Evolutionary conservation across 768 basidiomycete genomes (phyloP), one percentile per base, ranked within the genome.

Genomic region (Mycena chlorophos): DNA sequence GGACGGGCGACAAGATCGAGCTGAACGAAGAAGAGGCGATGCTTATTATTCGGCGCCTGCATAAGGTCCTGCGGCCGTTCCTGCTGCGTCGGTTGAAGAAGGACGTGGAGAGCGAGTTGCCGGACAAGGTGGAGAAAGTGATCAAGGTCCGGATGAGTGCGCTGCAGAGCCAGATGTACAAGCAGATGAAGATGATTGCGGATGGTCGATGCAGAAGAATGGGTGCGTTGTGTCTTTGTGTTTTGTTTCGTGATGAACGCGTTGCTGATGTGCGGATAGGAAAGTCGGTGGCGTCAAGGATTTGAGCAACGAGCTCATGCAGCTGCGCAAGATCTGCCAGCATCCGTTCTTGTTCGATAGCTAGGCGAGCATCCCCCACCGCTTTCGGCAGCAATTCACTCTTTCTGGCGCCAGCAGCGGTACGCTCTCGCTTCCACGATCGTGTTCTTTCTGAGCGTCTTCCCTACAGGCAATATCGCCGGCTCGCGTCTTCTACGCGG

Each of bases 151-250:
- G 98, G 77, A 95, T 98, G 95, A 89, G 86, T 68, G 84, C 91
- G 49, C 84, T 98, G 68, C 96, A 97, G 73, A 95, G 93, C 4
- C 94, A 94, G 68, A 98, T 95, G 68, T 99, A 99, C 79, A 98
- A 98, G 80, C 98, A 97, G 70, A 98, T 98, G 89, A 98, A 98
- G 77, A 95, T 96, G 87, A 92, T 92, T 66, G 93, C 94, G 4
- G 85, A 89, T 68, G 88, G 45, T 46, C 45, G 22, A 88, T 79
- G 60, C 84, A 88, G 57, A 66, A 73, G 19, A 88, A 88, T 68
- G 91, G 91, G 91, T 90, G 60, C 43, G 84, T 75, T 6, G 25
- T 42, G 56, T 12, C n/a, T n/a, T n/a, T n/a, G n/a, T n/a, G n/a
- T 49, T 38, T 16, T 30, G 48, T 48, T 50, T 52, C 31, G 10